Evolutionary conservation across 257 asterid genomes (phyloP).

Genomic region (Fraxinus pennsylvanica): DNA sequence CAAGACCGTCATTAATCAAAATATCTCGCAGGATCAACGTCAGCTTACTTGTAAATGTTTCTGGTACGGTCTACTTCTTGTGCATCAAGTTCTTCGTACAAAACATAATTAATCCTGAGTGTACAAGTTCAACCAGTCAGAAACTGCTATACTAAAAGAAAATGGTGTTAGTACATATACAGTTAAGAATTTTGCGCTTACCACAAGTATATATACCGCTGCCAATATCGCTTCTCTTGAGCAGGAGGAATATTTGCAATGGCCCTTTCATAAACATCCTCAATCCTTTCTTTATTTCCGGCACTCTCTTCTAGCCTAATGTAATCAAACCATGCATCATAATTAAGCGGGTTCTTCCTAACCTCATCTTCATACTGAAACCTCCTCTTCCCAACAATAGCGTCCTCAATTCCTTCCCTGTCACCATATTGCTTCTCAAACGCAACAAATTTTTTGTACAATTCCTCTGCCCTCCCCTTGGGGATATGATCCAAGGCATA

Average conservation of each 20-base stretch:
- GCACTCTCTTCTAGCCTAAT: constrained; percentile 77
- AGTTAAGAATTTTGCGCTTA: constrained; percentile 32
- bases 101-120: constrained; percentile 78
- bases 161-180: neutral
- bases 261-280: constrained; percentile 88
- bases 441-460: constrained; percentile 82
- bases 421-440: constrained; percentile 95
- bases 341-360: constrained; percentile 77
- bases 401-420: constrained; percentile 90
- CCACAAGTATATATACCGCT: constrained; percentile 90
- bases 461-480: constrained; percentile 85
- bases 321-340: constrained; percentile 92
- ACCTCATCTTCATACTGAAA: constrained; percentile 89
- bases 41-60: constrained; percentile 78
- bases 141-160: constrained; percentile 4
- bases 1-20: neutral
- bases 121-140: constrained; percentile 31
- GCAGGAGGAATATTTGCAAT: constrained; percentile 94
- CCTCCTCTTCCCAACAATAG: constrained; percentile 87
- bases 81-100: constrained; percentile 91
- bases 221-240: constrained; percentile 91
- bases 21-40: constrained; percentile 9
- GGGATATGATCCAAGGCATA: constrained; percentile 89
- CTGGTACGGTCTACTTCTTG: constrained; percentile 77
- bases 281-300: constrained; percentile 62